phyloP scores from a whole-genome alignment of 129 eudicot species.

The Dittrichia graveolens region DNA sequence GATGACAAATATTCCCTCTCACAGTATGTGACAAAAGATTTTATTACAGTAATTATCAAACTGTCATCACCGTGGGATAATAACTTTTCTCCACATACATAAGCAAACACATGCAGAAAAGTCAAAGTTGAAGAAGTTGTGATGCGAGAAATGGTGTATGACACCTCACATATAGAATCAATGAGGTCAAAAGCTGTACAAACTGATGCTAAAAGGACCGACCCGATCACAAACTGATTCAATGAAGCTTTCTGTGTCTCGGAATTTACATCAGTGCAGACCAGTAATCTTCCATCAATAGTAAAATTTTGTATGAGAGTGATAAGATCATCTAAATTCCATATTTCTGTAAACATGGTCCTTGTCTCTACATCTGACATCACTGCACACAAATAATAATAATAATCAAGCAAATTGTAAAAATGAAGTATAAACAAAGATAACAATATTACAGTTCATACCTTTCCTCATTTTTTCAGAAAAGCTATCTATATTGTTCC shows the following conservation, averaged over 20 bases:
- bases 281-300: conserved; percentile 41
- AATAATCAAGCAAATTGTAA: neutral
- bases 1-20: conserved; percentile 45
- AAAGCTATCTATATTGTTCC: conserved; percentile 40
- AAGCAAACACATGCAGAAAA: conserved; percentile 73
- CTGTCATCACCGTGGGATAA: conserved; percentile 41
- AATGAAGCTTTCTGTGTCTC: conserved; percentile 48
- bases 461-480: conserved; percentile 53
- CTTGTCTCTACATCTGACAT: conserved; percentile 48
- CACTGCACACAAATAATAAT: conserved; percentile 49
- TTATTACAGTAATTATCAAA: conserved; percentile 52
- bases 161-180: conserved; percentile 65
- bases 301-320: conserved; percentile 62
- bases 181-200: conserved; percentile 58
- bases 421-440: neutral
- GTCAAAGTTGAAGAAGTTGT: conserved; percentile 37
- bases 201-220: conserved; percentile 58
- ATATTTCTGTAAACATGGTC: conserved; percentile 41
- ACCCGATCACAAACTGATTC: conserved; percentile 55
- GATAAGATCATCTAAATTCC: conserved; percentile 54
- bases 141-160: conserved; percentile 51
- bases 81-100: conserved; percentile 60
- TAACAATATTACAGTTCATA: conserved; percentile 29
- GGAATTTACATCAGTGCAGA: conserved; percentile 30
- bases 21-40: conserved; percentile 55